Percentiles rank a stretch among this genome's conserved stretches.
Evolutionary conservation across 805 yeast species (phyloP).

Genomic region (Candida tammaniensis): DNA sequence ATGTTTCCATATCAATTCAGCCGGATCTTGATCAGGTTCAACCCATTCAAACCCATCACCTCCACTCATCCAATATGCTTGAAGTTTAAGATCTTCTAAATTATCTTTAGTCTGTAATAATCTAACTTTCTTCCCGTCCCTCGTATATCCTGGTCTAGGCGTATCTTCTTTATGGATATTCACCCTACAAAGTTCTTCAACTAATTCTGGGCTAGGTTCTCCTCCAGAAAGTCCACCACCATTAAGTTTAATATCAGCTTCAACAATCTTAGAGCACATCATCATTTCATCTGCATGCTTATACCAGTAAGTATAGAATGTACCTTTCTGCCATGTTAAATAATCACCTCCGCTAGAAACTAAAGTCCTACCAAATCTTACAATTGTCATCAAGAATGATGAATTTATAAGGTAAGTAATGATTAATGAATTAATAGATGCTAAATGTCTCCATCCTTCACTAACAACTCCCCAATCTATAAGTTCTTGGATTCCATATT

Average conservation of each 20-base stretch:
- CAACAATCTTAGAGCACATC: conserved; percentile 63
- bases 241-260: conserved; percentile 56
- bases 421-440: conserved; percentile 47
- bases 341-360: conserved; percentile 46
- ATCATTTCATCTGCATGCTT: conserved; percentile 65
- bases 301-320: conserved; percentile 62
- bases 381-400: conserved; percentile 39
- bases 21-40: conserved; percentile 90
- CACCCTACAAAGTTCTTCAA: conserved; percentile 35
- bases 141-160: conserved; percentile 31
- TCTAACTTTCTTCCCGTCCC: conserved; percentile 38
- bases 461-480: conserved; percentile 39
- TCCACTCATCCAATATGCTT: conserved; percentile 84
- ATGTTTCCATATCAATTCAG: conserved; percentile 49
- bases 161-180: conserved; percentile 22
- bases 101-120: conserved; percentile 46
- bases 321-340: conserved; percentile 63
- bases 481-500: conserved; percentile 39
- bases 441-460: conserved; percentile 35
- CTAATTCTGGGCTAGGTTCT: conserved; percentile 28
- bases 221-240: conserved; percentile 46
- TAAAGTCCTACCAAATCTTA: conserved; percentile 38
- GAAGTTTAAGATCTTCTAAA: conserved; percentile 63
- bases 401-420: conserved; percentile 39
- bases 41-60: conserved; percentile 89